Conservation (phyloP, 2,329 filamentous ascomycete genomes). For the Scytalidium lignicola region DNA sequence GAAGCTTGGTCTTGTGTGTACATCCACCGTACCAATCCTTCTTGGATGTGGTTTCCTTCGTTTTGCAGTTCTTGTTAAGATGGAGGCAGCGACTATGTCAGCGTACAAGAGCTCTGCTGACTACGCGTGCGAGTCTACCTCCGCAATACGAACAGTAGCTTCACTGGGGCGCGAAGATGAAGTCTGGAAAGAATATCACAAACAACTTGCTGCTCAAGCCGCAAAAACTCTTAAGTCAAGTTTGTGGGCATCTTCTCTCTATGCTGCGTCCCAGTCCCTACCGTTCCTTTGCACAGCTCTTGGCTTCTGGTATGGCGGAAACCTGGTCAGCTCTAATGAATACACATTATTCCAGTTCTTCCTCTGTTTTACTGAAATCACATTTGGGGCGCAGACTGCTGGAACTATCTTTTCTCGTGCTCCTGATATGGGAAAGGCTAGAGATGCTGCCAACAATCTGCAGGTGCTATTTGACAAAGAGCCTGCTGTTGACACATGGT, state of each 20-base stretch:
- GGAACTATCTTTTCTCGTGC: constrained; percentile 76
- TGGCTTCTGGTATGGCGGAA: constrained; percentile 86
- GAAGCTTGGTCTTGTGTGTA: constrained; percentile 39
- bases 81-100: constrained; percentile 32
- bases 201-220: constrained; percentile 33
- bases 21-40: constrained; percentile 37
- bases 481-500: constrained; percentile 77
- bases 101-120: constrained; percentile 35
- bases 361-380: constrained; percentile 75
- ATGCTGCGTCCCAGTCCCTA: constrained; percentile 74
- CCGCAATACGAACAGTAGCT: constrained; percentile 38
- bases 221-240: constrained; percentile 61
- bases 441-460: constrained; percentile 70
- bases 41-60: constrained; percentile 35
- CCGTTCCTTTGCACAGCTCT: constrained; percentile 76
- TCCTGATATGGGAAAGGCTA: constrained; percentile 79
- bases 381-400: constrained; percentile 85
- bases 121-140: constrained; percentile 39
- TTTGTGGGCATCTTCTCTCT: constrained; percentile 68
- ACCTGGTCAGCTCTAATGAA: constrained; percentile 63
- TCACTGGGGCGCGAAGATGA: constrained; percentile 35
- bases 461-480: constrained; percentile 76
- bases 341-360: constrained; percentile 82
- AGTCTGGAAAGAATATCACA: constrained; percentile 28
- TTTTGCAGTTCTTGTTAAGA: constrained; percentile 36